Evolutionary conservation across 2,329 filamentous ascomycete genomes (phyloP), one percentile per base, ranked within the genome.

Genomic region (Cordyceps militaris): DNA sequence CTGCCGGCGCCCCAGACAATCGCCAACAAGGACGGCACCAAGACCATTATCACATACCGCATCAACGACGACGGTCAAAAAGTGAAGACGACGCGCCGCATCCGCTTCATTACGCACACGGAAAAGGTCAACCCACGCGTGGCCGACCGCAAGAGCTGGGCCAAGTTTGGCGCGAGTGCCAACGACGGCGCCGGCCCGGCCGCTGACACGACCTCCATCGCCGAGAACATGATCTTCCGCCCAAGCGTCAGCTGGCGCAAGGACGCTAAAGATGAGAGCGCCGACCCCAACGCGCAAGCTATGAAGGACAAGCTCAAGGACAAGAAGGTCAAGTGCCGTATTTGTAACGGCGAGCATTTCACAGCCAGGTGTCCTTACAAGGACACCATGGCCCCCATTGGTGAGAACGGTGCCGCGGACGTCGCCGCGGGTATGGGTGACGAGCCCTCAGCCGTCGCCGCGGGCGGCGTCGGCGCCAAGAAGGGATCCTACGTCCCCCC

Each of bases 291-390:
- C 74, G 85, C 87, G 67, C 84, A 88, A 76, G 81, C 80, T 67
- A 83, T 88, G 77, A 89, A 89, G 78, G 84, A 87, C 71, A 87
- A 89, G 78, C 82, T 97, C 70, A 96, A 94, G 84, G 92, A 97
- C 79, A 96, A 97, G 85, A 95, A 97, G 80, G 95, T 99, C 81
- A 97, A 97, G 84, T 99, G 94, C 77, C 89, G 94, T 82, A 97
- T 99, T 73, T 99, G 94, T 79, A 89, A 87, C 72, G 94, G 93
- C 71, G 94, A 99, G 81, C 94, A 99, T 85, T 99, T 97, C 82
- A 99, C 94, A 43, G 93, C 93, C 65, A 88, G 94, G 74, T 99
- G 94, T 85, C 94, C 94, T 36, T 99, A 96, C 87, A 99, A 97
- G 81, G 94, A 97, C 73, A 99, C 93, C 67, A 97, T 99, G 91